Evolutionary conservation across 2,329 filamentous ascomycete genomes (phyloP).

Genomic region (Cryphonectria radicalis): DNA sequence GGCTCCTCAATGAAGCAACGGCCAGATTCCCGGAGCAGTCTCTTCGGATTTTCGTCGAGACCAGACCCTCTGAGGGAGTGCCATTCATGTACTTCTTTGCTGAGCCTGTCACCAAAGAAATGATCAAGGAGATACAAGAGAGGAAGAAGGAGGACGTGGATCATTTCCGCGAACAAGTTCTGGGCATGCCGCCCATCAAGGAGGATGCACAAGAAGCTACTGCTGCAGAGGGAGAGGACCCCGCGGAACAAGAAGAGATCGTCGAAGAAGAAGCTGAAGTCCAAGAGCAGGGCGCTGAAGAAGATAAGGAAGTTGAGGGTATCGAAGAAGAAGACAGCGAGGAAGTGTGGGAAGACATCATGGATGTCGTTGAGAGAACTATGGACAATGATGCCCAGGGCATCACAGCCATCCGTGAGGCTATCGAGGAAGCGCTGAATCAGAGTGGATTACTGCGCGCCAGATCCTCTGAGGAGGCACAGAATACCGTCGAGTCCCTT

Average conservation of each 20-base stretch:
- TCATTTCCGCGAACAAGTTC: slow-evolving; percentile 67
- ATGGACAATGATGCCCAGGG: slow-evolving; percentile 62
- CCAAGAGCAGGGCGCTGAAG: slow-evolving; percentile 33
- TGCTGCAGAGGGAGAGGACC: slow-evolving; percentile 32
- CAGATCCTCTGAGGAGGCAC: slow-evolving; percentile 50
- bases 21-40: slow-evolving; percentile 75
- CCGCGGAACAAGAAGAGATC: slow-evolving; percentile 32
- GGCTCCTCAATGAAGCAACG: slow-evolving; percentile 76
- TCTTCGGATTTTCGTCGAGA: slow-evolving; percentile 81
- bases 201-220: slow-evolving; percentile 26
- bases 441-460: slow-evolving; percentile 56
- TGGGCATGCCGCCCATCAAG: slow-evolving; percentile 50
- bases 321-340: slow-evolving; percentile 38
- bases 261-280: slow-evolving; percentile 36
- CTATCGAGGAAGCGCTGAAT: slow-evolving; percentile 58
- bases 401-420: slow-evolving; percentile 55
- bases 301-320: slow-evolving; percentile 26
- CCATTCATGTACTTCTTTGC: slow-evolving; percentile 89
- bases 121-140: slow-evolving; percentile 76
- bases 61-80: slow-evolving; percentile 56
- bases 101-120: slow-evolving; percentile 75
- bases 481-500: slow-evolving; percentile 54
- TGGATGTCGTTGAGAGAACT: slow-evolving; percentile 58
- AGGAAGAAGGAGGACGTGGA: slow-evolving; percentile 67
- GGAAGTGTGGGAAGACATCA: slow-evolving; percentile 58